Evolutionary conservation across 352 stramenopile species (phyloP).

Genomic region (Phytophthora sansomeana): DNA sequence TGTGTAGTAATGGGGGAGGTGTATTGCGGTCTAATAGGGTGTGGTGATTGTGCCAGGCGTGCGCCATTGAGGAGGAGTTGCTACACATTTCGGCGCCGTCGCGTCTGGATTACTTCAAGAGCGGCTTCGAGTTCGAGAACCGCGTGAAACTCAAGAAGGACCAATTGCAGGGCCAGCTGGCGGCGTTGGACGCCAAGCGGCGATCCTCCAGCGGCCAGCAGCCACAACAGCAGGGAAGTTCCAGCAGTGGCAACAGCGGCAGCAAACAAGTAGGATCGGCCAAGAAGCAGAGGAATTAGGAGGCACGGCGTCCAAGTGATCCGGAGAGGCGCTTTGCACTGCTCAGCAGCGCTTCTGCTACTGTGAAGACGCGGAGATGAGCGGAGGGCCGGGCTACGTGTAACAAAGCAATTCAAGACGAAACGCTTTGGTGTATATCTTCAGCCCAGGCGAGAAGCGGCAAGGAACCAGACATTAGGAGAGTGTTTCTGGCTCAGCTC

Average conservation of each 20-base stretch:
- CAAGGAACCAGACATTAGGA: conserved; percentile 16
- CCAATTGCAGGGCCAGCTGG: conserved; percentile 86
- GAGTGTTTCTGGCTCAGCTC: conserved; percentile 14
- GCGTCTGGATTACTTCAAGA: conserved; percentile 92
- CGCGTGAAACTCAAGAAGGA: conserved; percentile 92
- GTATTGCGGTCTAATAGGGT: conserved; percentile 4
- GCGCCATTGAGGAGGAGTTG: conserved; percentile 90
- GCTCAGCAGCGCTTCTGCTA: conserved; percentile 9
- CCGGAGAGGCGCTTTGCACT: conserved; percentile 27
- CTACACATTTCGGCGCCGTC: conserved; percentile 90
- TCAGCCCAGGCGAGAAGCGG: conserved; percentile 8
- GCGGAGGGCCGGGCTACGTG: conserved; percentile 11
- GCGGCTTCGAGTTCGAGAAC: conserved; percentile 92
- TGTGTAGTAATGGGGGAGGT: too few relatives aligned
- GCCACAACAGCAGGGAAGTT: conserved; percentile 38
- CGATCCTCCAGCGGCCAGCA: conserved; percentile 54
- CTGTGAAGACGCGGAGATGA: conserved; percentile 15
- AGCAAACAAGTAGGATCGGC: conserved; percentile 56
- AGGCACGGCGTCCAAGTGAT: background rate
- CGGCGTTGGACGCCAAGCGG: conserved; percentile 81
- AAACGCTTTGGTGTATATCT: conserved; percentile 36
- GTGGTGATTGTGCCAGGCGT: conserved; percentile 53
- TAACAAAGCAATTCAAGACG: conserved; percentile 4
- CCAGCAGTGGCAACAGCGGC: conserved; percentile 45
- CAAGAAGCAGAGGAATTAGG: conserved; percentile 74